These are phyloP conservation scores for Jacaranda copaia DNA, from an alignment of 257 asterid genomes.

Conservation along the genomic window DNA sequence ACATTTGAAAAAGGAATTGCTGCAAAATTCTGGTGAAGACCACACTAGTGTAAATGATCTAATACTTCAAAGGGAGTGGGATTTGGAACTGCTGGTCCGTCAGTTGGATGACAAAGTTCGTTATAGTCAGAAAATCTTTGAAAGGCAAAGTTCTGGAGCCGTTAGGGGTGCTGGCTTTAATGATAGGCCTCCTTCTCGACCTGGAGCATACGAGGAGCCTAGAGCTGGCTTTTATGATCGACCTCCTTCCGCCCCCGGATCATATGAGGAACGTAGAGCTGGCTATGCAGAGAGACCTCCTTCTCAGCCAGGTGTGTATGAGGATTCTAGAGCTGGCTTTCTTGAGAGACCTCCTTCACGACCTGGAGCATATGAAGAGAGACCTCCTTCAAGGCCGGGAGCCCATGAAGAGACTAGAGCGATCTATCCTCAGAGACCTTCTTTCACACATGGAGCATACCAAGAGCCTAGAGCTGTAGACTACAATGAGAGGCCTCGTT, in stretches of 20 bases:
- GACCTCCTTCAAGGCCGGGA: slow-evolving; percentile 52
- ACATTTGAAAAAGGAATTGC: slow-evolving; percentile 54
- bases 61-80: slow-evolving; percentile 56
- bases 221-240: slow-evolving; percentile 47
- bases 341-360: slow-evolving; percentile 37
- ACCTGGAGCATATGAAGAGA: slow-evolving; percentile 44
- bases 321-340: slow-evolving; percentile 37
- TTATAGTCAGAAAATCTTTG: slow-evolving; percentile 60
- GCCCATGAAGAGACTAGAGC: slow-evolving; percentile 57
- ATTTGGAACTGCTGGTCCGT: slow-evolving; percentile 62
- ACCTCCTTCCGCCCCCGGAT: slow-evolving; percentile 46
- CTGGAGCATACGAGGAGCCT: slow-evolving; percentile 53
- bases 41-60: slow-evolving; percentile 45
- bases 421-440: slow-evolving; percentile 48
- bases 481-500: slow-evolving; percentile 72
- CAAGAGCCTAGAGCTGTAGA: slow-evolving; percentile 63
- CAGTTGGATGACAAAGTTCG: slow-evolving; percentile 79
- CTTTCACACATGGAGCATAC: slow-evolving; percentile 42
- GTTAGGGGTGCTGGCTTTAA: slow-evolving; percentile 48
- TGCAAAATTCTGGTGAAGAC: slow-evolving; percentile 51
- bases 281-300: slow-evolving; percentile 31
- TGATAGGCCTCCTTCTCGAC: slow-evolving; percentile 52
- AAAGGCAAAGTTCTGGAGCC: slow-evolving; percentile 71
- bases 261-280: slow-evolving; percentile 51
- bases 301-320: slow-evolving; percentile 36